Evolutionary conservation across 192 early-diverging fungal genomes (phyloP).

Genomic region (Rhizoclosmatium globosum): DNA sequence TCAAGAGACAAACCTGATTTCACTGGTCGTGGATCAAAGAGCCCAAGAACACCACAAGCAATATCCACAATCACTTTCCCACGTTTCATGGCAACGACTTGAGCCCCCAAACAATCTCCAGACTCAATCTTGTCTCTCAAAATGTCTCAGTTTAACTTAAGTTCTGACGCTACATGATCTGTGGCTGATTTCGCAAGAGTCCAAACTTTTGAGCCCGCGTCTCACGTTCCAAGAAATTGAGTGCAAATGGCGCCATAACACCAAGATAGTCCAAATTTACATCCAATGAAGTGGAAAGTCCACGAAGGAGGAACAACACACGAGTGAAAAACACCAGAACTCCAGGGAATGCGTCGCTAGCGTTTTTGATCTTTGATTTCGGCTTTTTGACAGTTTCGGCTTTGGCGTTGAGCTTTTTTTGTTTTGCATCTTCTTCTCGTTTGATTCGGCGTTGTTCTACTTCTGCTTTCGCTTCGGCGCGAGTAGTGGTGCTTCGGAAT

Average conservation of each 20-base stretch:
- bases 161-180: no score
- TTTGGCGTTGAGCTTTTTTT: constrained; percentile 17
- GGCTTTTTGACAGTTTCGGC: constrained; percentile 5
- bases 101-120: constrained; percentile 20
- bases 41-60: constrained; percentile 28
- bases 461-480: background rate
- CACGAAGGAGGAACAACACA: constrained; percentile 38
- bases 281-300: constrained; percentile 29
- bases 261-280: constrained; percentile 34
- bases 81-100: constrained; percentile 28
- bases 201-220: background rate
- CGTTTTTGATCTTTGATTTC: constrained; percentile 14
- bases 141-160: background rate
- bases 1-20: background rate
- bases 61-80: constrained; percentile 28
- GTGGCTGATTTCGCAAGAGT: background rate
- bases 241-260: constrained; percentile 45
- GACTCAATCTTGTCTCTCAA: constrained; percentile 36
- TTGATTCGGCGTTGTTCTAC: background rate
- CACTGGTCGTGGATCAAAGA: constrained; percentile 38
- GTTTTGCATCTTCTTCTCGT: constrained; percentile 28
- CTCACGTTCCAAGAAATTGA: constrained; percentile 19
- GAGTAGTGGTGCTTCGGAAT: constrained; percentile 17
- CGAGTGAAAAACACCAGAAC: constrained; percentile 43
- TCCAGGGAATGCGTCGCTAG: constrained; percentile 41